Evolutionary conservation across 805 yeast species (phyloP), one percentile per base, ranked within the genome.

Genomic region (Kodamaea leandrae): DNA sequence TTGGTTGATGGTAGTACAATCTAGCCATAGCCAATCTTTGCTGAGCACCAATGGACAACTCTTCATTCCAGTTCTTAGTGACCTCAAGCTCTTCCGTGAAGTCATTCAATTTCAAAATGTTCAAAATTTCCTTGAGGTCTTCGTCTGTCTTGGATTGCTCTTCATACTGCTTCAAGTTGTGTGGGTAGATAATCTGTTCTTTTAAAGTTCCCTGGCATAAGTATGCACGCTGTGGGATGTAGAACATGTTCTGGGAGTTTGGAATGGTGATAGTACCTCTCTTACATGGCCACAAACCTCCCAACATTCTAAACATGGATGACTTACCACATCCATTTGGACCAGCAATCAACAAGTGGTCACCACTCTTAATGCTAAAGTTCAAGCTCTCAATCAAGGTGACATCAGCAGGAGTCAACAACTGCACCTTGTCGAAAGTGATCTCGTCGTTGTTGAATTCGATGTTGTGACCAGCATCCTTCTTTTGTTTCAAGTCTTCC

Each of bases 321-420:
- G 96, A 89, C 64, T 90, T 90, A 19, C 98, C 98, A 48, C 96
- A 86, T 1, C 98, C 98, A 57, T 90, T 90, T 10, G 97, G 97
- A 0, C 98, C 98, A 7, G 91, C 89, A 57, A 90, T 89, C 39
- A 90, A 71, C 37, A 90, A 68, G 61, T 90, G 93, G 38, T 89
- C 82, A 25, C 96, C 96, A 24, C 78, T 83, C 47, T 82, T 77
- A 40, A 90, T 77, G 37, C 82, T 74, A 60, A 90, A 89, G 19
- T 78, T 71, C 51, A 90, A 71, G 27, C 78, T 74, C 32, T 77
- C 70, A 16, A 86, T 82, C 34, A 90, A 69, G 0, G 82, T 73
- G 32, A 86, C 90, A 41, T 87, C 83, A 3, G 83, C 82, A 0
- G 98, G 98, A 1, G 96, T 88, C 1, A 85, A 75, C 39, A 90